phyloP scores from a whole-genome alignment of 2,329 filamentous ascomycete genomes.

The Fusarium scirpi region DNA sequence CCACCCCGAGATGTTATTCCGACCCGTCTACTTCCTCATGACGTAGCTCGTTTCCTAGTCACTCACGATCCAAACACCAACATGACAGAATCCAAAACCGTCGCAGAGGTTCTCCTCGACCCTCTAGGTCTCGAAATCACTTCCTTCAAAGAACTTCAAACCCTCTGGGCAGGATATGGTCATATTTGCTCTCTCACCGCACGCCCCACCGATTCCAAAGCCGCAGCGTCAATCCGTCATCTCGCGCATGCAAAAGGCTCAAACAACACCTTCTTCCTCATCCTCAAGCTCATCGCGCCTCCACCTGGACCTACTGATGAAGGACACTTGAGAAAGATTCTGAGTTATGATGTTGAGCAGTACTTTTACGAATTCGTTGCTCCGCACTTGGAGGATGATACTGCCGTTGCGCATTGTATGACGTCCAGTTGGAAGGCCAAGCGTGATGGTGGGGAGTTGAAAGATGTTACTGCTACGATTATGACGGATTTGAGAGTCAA shows the following conservation, averaged over 20 bases:
- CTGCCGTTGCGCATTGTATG: conserved; percentile 64
- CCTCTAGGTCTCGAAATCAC: conserved; percentile 56
- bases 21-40: conserved; percentile 14
- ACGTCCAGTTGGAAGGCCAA: conserved; percentile 54
- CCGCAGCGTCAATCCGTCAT: conserved; percentile 21
- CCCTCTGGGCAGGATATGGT: conserved; percentile 65
- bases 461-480: conserved; percentile 64
- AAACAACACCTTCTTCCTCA: conserved; percentile 53
- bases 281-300: conserved; percentile 72
- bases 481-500: conserved; percentile 66
- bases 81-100: conserved; percentile 39
- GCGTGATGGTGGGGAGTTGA: conserved; percentile 47
- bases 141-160: conserved; percentile 55
- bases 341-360: conserved; percentile 76
- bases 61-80: not conserved
- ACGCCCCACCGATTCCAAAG: conserved; percentile 45
- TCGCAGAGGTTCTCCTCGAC: conserved; percentile 56
- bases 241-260: conserved; percentile 10
- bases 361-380: conserved; percentile 72
- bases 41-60: not conserved
- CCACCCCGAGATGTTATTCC: conserved; percentile 32
- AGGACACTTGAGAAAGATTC: conserved; percentile 72
- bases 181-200: conserved; percentile 68
- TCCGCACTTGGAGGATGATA: conserved; percentile 56
- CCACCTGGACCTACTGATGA: conserved; percentile 58